Evolutionary conservation across 2,329 filamentous ascomycete species (phyloP), one percentile per base, ranked within the genome.

Genomic region (Colletotrichum filicis): DNA sequence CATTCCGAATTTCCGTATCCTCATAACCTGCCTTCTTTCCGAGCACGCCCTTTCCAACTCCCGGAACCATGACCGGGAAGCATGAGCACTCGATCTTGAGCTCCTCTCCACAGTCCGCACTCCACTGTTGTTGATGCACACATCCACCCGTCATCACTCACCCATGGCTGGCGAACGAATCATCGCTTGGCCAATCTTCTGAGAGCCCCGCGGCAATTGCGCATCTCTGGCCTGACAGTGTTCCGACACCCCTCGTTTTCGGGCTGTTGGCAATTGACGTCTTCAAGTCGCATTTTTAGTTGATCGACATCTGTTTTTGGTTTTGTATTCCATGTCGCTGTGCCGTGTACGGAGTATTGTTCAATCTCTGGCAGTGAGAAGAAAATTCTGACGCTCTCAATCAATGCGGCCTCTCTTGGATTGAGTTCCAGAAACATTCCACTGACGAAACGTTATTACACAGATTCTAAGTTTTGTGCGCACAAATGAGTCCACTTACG

Each of bases 161-260:
- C 70, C 30, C 30, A 60, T 12, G 16, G 14, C 7, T 12, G 16
- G 32, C 12, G 9, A 59, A 30, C 66, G 60, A 70, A 66, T 70
- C 66, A 73, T 30, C 11, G 24, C 26, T 24, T 24, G 1, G 42
- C 32, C 26, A 37, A 63, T 53, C 49, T 52, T 24, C 19, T 68
- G 59, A 49, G 22, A 22, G 46, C 57, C 64, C 65, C 66, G 46
- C 66, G 70, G 60, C 60, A 70, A 73, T 70, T 65, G 66, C 70
- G 66, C 71, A 66, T 71, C 46, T 70, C 66, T 69, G 66, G 42
- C 55, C 59, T 67, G 63, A 49, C 30, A 56, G 53, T 26, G 22
- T 56, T 14, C 53, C n/a, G 53, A 56, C 35, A 26, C 26, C 55
- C 59, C 68, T 66, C 56, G 59, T 46, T 55, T 56, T 61, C 14